Evolutionary conservation across 805 yeast species (phyloP).

Genomic region (Naumovozyma dairenensis): DNA sequence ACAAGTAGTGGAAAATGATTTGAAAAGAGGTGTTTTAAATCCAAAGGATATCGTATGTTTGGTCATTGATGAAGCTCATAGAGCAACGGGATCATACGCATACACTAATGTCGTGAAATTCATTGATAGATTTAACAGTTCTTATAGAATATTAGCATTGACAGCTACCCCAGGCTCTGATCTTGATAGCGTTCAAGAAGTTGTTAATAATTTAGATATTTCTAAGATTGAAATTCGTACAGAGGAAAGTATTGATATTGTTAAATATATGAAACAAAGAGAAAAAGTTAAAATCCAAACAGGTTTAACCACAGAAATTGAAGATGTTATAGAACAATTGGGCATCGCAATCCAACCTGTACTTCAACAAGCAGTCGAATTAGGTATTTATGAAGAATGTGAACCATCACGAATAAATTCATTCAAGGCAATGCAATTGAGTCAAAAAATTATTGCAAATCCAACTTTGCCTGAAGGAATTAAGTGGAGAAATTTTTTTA

Average conservation of each 20-base stretch:
- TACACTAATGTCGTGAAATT: conserved; percentile 74
- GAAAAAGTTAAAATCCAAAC: conserved; percentile 51
- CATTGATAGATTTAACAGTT: conserved; percentile 49
- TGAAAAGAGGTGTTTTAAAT: conserved; percentile 60
- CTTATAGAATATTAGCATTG: conserved; percentile 70
- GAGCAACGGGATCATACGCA: conserved; percentile 85
- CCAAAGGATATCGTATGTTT: conserved; percentile 68
- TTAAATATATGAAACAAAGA: conserved; percentile 66
- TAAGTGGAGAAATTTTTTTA: conserved; percentile 62
- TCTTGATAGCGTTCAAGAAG: conserved; percentile 78
- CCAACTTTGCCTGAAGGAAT: conserved; percentile 53
- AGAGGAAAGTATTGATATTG: conserved; percentile 71
- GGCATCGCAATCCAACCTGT: conserved; percentile 61
- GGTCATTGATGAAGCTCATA: conserved; percentile 92
- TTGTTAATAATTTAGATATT: conserved; percentile 62
- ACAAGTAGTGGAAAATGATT: conserved; percentile 88
- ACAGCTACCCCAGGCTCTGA: conserved; percentile 95
- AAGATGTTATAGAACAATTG: conserved; percentile 43
- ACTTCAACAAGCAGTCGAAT: conserved; percentile 51
- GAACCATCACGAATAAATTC: conserved; percentile 64
- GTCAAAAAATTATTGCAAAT: conserved; percentile 46
- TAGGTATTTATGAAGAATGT: conserved; percentile 50
- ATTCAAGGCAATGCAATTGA: conserved; percentile 60
- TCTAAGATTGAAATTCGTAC: conserved; percentile 79
- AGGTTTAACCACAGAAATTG: conserved; percentile 43